A percentile compares a stretch with the other conserved stretches of the same genome.
phyloP scores from a whole-genome alignment of 306 rosid species.

The Boehmeria nivea region DNA sequence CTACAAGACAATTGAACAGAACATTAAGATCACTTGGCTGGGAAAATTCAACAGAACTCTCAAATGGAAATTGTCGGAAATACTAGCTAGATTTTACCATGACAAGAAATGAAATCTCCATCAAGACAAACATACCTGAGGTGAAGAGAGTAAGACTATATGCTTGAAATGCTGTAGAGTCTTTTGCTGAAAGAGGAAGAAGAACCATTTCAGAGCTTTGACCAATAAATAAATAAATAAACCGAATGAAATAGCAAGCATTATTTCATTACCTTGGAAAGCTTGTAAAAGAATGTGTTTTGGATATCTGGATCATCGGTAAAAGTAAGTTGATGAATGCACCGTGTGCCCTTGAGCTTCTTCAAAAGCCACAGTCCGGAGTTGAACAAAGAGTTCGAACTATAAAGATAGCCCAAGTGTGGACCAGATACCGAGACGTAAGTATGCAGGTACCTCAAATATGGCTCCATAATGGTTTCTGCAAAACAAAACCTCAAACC shows the following conservation, averaged over 20 bases:
- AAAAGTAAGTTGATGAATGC: conserved; percentile 92
- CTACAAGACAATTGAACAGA: too few relatives aligned
- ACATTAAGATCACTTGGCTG: too few relatives aligned
- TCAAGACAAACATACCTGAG: conserved; percentile 57
- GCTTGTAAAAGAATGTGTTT: conserved; percentile 76
- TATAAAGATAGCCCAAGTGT: conserved; percentile 92
- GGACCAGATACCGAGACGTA: conserved; percentile 96
- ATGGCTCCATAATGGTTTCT: conserved; percentile 90
- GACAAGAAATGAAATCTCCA: not conserved
- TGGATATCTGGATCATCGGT: conserved; percentile 85
- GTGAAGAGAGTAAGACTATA: conserved; percentile 79
- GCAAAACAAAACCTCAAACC: conserved; percentile 30
- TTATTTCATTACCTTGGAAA: conserved; percentile 59
- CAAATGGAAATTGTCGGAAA: not conserved
- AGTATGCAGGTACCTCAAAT: conserved; percentile 50
- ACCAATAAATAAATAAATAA: conserved; percentile 5
- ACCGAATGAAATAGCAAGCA: too few relatives aligned
- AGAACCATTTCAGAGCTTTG: conserved; percentile 20
- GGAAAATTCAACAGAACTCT: not conserved
- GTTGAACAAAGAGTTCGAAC: conserved; percentile 88
- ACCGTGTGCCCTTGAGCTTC: conserved; percentile 77
- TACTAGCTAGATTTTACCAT: too few relatives aligned
- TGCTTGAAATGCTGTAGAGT: conserved; percentile 77
- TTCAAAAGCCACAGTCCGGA: conserved; percentile 95
- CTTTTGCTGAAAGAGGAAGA: conserved; percentile 57